Conservation (phyloP, 805 yeast genomes). For the Debaryomyces hansenii region DNA sequence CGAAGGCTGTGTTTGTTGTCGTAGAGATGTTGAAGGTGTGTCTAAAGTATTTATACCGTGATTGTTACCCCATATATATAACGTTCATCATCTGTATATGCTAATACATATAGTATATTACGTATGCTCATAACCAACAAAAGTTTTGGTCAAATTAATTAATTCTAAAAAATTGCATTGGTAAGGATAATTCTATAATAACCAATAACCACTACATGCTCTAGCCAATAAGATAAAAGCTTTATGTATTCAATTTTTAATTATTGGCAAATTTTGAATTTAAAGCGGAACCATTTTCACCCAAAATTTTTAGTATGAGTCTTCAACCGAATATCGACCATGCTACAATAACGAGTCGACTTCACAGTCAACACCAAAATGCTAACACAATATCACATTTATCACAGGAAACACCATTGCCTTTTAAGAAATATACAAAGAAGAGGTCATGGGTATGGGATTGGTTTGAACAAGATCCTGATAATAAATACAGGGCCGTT, state of each 20-base stretch:
- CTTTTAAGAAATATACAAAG: slow-evolving; percentile 16
- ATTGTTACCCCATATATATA: not conserved
- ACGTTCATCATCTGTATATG: not conserved
- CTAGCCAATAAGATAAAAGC: not conserved
- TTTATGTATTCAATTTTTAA: not conserved
- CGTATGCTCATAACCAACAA: not conserved
- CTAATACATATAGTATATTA: not conserved
- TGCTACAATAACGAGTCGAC: slow-evolving; percentile 8
- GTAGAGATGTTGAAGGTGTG: slow-evolving; percentile 68
- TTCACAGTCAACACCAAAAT: slow-evolving; percentile 8
- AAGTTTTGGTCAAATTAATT: not conserved
- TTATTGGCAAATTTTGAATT: not conserved
- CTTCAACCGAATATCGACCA: slow-evolving; percentile 8
- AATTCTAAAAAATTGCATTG: not conserved
- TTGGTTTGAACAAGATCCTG: slow-evolving; percentile 17
- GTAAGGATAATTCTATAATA: not conserved
- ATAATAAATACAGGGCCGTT: slow-evolving; percentile 15
- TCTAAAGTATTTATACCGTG: slow-evolving; percentile 60
- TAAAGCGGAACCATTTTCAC: not conserved
- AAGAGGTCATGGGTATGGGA: slow-evolving; percentile 20
- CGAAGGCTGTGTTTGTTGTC: slow-evolving; percentile 82
- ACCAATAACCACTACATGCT: not conserved
- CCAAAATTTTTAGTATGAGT: not conserved
- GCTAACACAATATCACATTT: slow-evolving; percentile 15
- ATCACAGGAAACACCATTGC: slow-evolving; percentile 14